These are phyloP conservation scores for Macrolepiota fuliginosa DNA, from an alignment of 768 basidiomycete species.

Conservation along the genomic window DNA sequence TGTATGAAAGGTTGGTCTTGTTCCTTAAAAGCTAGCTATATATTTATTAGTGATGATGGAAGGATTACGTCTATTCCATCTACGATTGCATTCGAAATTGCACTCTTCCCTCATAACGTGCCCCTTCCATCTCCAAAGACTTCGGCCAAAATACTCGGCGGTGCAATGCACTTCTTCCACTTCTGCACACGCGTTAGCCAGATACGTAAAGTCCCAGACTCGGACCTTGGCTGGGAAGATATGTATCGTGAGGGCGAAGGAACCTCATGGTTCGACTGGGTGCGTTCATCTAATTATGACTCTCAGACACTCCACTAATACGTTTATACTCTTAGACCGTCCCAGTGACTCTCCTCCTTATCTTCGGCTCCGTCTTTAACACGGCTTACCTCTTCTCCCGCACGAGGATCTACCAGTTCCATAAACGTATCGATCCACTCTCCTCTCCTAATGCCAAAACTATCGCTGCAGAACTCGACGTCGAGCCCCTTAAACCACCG, in stretches of 20 bases:
- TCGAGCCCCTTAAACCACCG: slow-evolving; percentile 40
- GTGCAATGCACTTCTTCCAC: slow-evolving; percentile 63
- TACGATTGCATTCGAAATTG: slow-evolving; percentile 71
- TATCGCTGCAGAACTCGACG: slow-evolving; percentile 52
- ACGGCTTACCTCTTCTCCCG: slow-evolving; percentile 68
- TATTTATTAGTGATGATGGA: slow-evolving; percentile 2
- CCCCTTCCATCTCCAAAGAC: slow-evolving; percentile 68
- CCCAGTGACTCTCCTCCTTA: slow-evolving; percentile 55
- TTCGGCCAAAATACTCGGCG: slow-evolving; percentile 65
- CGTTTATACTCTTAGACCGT: slow-evolving; percentile 47
- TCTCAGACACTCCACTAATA: slow-evolving; percentile 12
- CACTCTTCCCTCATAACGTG: slow-evolving; percentile 78
- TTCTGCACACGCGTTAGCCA: slow-evolving; percentile 62
- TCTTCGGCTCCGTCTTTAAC: slow-evolving; percentile 56
- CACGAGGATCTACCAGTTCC: slow-evolving; percentile 66
- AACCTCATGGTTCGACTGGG: slow-evolving; percentile 80
- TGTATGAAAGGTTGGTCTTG: slow-evolving; percentile 55
- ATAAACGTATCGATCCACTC: slow-evolving; percentile 60
- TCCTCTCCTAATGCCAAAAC: slow-evolving; percentile 70
- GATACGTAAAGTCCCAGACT: slow-evolving; percentile 53
- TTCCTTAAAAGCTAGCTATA: background rate
- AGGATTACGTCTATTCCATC: slow-evolving; percentile 72
- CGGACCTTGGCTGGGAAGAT: slow-evolving; percentile 77
- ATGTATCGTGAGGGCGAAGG: slow-evolving; percentile 67
- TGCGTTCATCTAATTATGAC: slow-evolving; percentile 21